Evolutionary conservation across 2,329 filamentous ascomycete species (phyloP).

Genomic region (Fusarium illudens): DNA sequence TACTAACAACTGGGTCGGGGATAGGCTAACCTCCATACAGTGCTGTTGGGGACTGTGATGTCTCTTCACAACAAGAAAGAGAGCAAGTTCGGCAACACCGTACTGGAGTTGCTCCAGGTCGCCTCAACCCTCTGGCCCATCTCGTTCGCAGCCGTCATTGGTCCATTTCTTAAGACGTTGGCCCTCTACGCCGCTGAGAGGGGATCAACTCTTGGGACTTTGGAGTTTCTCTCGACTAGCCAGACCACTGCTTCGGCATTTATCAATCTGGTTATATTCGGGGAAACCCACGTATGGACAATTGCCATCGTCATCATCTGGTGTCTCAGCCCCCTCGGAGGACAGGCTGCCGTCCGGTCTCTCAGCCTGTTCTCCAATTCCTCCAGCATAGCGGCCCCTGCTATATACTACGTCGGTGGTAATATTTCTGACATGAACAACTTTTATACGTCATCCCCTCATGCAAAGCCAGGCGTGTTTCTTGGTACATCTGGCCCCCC

Average conservation of each 20-base stretch:
- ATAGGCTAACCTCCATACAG: background rate
- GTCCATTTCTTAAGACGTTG: background rate
- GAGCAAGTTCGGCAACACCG: background rate
- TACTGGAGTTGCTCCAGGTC: background rate
- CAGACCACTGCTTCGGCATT: background rate
- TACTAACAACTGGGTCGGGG: background rate
- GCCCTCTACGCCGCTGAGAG: constrained; percentile 1
- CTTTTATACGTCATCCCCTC: background rate
- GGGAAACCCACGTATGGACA: background rate
- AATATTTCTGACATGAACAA: background rate
- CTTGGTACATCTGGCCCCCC: background rate
- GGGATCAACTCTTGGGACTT: background rate
- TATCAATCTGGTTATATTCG: background rate
- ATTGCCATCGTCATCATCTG: fast-evolving
- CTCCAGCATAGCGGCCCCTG: background rate
- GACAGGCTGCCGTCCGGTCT: background rate
- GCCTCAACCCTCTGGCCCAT: constrained; percentile 19
- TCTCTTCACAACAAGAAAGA: background rate
- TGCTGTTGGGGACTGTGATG: background rate
- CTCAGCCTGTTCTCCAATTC: background rate
- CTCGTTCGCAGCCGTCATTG: constrained; percentile 1
- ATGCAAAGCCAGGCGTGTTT: fast-evolving
- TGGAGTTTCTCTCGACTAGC: background rate
- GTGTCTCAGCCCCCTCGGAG: background rate
- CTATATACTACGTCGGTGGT: background rate